Conservation (phyloP, 441 rosid species). For the Syzygium syzygioides region DNA sequence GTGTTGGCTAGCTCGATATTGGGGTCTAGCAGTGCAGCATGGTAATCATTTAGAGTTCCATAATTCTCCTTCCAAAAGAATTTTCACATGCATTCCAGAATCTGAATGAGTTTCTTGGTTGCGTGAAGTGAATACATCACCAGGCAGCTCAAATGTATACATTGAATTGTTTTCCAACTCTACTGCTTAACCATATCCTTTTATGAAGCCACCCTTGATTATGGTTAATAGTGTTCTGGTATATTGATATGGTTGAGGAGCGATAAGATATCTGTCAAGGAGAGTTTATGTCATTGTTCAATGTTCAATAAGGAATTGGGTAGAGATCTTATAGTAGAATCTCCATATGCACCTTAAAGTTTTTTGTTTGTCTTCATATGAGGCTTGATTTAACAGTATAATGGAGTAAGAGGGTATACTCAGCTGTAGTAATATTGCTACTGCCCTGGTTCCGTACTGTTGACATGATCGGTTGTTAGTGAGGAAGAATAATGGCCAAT, state of each 20-base stretch:
- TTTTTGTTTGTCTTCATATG: background rate
- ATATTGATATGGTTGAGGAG: background rate
- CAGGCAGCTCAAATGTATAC: background rate
- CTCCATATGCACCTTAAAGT: background rate
- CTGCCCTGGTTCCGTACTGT: background rate
- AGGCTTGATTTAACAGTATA: background rate
- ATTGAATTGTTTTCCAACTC: background rate
- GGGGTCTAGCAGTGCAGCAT: slow-evolving; percentile 89
- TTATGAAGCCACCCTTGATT: background rate
- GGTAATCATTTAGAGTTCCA: slow-evolving; percentile 39
- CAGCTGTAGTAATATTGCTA: background rate
- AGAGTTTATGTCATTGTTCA: background rate
- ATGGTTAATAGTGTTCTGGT: background rate
- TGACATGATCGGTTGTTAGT: background rate
- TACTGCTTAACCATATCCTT: background rate
- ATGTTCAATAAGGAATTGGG: background rate
- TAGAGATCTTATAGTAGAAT: background rate
- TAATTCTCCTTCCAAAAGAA: background rate
- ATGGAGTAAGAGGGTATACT: background rate
- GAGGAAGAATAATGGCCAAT: background rate
- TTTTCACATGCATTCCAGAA: background rate
- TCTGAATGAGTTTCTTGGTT: background rate
- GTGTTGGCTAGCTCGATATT: slow-evolving; percentile 99
- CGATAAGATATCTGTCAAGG: background rate
- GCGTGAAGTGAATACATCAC: background rate